Conservation (phyloP, 2,329 filamentous ascomycete species). For the Chlorencoelia australis region DNA sequence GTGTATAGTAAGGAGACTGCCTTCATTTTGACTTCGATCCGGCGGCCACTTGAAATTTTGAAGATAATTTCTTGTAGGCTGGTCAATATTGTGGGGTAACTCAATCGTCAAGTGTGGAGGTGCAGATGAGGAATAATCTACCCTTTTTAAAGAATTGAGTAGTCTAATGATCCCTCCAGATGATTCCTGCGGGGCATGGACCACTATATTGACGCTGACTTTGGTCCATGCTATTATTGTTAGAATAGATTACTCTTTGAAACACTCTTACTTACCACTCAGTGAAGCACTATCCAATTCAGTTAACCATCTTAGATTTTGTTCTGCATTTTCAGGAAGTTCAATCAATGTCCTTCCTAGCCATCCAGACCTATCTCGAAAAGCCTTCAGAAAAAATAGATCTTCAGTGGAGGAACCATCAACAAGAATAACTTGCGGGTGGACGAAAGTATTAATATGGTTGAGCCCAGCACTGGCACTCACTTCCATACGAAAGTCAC, state of each 20-base stretch:
- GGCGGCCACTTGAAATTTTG: conserved; percentile 60
- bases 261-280: conserved; percentile 42
- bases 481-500: conserved; percentile 56
- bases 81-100: conserved; percentile 61
- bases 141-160: conserved; percentile 62
- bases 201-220: conserved; percentile 68
- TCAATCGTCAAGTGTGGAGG: conserved; percentile 76
- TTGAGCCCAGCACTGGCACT: conserved; percentile 55
- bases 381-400: conserved; percentile 50
- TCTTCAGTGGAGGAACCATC: conserved; percentile 62
- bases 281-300: conserved; percentile 66
- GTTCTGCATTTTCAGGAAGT: conserved; percentile 53
- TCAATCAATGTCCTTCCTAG: conserved; percentile 59
- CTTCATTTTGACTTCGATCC: conserved; percentile 27
- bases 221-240: conserved; percentile 59
- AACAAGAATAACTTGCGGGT: conserved; percentile 58
- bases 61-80: conserved; percentile 52
- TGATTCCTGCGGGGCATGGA: conserved; percentile 62
- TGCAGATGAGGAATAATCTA: conserved; percentile 63
- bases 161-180: conserved; percentile 69
- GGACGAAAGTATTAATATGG: conserved; percentile 65
- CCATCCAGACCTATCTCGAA: conserved; percentile 43
- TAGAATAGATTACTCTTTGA: conserved; percentile 13
- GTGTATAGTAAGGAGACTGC: conserved; percentile 56
- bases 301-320: conserved; percentile 66